Evolutionary conservation across 495 filamentous ascomycete species (phyloP), one percentile per base, ranked within the genome.

Genomic region (Penicillium subrubescens): DNA sequence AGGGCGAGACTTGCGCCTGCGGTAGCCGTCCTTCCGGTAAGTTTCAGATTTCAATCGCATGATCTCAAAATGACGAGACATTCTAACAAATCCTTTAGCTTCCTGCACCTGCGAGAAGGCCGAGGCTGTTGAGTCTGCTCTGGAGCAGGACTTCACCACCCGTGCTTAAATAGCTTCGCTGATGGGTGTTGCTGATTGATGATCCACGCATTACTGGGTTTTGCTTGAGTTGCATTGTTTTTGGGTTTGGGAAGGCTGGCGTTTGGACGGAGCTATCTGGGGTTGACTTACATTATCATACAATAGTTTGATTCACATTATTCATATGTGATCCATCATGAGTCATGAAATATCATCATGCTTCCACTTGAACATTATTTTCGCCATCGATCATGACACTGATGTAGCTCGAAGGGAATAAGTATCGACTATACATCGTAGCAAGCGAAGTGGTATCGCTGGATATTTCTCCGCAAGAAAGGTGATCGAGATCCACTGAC

Each of bases 31-130:
- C 89, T 43, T 81, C 85, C 65, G 83, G 88, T 92, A 78, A 76
- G 84, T 83, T 62, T 54, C 35, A 41, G 52, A 34, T 8, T 17
- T 1, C 12, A n/a, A 43, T 1, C 10, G 3, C 17, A 12, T 4
- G 31, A 31, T 7, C 8, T 12, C 7, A 23, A 23, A 35, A 44
- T 8, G 15, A 19, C 8, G 14, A 8, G 11, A 21, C 6, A 21
- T 31, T 50, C 57, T 63, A 46, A 59, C 23, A 15, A 51, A 19
- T 56, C 17, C 34, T 5, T 7, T 60, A 92, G 91, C 83, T 77
- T 89, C 90, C 4, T 96, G 92, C 81, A 94, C 89, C 14, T 97
- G 93, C 75, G 90, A 92, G 77, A 93, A 90, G 69, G 89, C 86
- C 8, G 71, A 81, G 41, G 84, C 83, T 59, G 81, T 80, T 17